Conservation (phyloP, 495 filamentous ascomycete genomes). For the Umbilicaria muhlenbergii region DNA sequence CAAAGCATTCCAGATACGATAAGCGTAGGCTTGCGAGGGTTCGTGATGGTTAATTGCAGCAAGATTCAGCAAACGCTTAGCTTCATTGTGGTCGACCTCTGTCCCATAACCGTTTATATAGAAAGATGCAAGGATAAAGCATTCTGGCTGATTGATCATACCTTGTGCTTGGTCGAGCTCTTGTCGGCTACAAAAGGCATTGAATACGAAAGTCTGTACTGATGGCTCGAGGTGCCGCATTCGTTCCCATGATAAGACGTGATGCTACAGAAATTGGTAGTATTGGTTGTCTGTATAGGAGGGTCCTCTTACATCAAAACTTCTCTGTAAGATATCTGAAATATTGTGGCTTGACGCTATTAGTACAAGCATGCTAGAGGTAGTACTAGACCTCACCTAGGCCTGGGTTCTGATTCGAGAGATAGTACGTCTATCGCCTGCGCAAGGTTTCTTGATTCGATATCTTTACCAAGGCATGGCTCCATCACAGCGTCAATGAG, state of each 20-base stretch:
- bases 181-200: neutral
- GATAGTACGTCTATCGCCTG: too few relatives aligned
- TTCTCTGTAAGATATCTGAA: too few relatives aligned
- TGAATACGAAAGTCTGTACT: slow-evolving; percentile 4
- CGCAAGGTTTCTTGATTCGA: too few relatives aligned
- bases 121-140: slow-evolving; percentile 2
- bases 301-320: slow-evolving; percentile 1
- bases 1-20: neutral
- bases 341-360: too few relatives aligned
- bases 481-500: too few relatives aligned
- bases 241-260: slow-evolving; percentile 6
- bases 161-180: too few relatives aligned
- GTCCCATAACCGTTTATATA: slow-evolving; percentile 6
- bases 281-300: neutral
- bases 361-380: too few relatives aligned
- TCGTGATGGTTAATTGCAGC: neutral
- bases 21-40: neutral
- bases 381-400: too few relatives aligned
- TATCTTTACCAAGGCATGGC: too few relatives aligned
- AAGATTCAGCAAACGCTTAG: neutral
- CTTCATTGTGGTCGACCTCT: neutral
- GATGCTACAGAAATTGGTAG: slow-evolving; percentile 1
- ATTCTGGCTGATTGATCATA: neutral
- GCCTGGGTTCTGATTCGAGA: too few relatives aligned
- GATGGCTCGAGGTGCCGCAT: slow-evolving; percentile 1